Base-by-base conservation (phyloP, 225 moss, liverwort and hornwort species). In the Lunularia cruciata region DNA sequence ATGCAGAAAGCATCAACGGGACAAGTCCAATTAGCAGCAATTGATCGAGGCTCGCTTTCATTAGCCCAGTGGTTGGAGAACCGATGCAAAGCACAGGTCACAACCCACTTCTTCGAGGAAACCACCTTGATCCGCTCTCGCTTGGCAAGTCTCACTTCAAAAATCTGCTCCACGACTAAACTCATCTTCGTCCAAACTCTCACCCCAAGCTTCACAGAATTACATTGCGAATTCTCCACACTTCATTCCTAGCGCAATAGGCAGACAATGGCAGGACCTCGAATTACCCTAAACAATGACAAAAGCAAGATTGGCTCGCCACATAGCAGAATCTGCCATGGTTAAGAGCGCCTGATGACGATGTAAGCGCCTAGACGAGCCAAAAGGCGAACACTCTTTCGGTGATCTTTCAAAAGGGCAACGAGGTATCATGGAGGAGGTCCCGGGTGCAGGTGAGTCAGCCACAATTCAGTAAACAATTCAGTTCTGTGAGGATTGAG, bases 51-150 rank as follows among this genome's bases (percentile, higher is more conserved):
- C 63, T 42, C 43, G 60, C 22, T 57, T 18, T 37, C 60, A 39
- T 25, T 38, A 14, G 45, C 39, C n/a, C 37, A 38, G 8, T 9
- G 38, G 39, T 8, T 27, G 63, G n/a, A n/a, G 30, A 26, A 63
- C 40, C 63, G 43, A 43, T 27, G 22, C 42, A 43, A 20, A 28
- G 36, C 43, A 45, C 63, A 63, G 25, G 42, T 38, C 59, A 37
- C 36, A 20, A 37, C 7, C 59, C 59, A 14, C n/a, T 60, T 36
- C 37, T 36, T 45, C 2, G 26, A 40, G 0, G 43, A 42, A 30
- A 8, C 63, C 6, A 26, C 26, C 26, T 63, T n/a, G 42, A 63
- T 63, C 63, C 26, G 18, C 5, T 43, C 43, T 30, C 63, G 26
- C 63, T 10, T 40, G 2, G 20, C 25, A 18, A 22, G 9, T 19